A percentile compares a stretch with the other conserved stretches of the same genome.
Evolutionary conservation across 306 rosid genomes (phyloP).

Genomic region (Prunus campanulata): DNA sequence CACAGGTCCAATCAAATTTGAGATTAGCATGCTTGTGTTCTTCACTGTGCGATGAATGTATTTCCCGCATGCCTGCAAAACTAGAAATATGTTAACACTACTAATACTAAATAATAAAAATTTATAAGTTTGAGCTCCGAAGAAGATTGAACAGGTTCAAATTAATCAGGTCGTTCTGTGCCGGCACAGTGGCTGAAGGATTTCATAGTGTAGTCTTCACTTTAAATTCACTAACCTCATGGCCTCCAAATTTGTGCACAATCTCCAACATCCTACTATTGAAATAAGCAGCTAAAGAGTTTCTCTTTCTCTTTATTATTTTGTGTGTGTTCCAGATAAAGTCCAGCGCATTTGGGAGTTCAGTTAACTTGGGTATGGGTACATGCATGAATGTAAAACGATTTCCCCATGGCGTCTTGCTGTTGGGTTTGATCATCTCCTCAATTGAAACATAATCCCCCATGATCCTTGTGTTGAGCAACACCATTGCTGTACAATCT

Average conservation of each 20-base stretch:
- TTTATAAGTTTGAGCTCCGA: neutral
- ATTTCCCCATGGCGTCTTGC: constrained; percentile 41
- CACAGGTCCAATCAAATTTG: constrained; percentile 55
- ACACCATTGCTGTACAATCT: constrained; percentile 45
- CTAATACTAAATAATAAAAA: neutral
- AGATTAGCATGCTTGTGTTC: constrained; percentile 45
- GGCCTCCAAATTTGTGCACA: constrained; percentile 40
- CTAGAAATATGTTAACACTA: neutral
- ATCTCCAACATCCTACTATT: constrained; percentile 35
- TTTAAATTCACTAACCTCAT: constrained; percentile 32
- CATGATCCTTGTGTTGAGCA: constrained; percentile 51
- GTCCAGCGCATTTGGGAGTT: constrained; percentile 30
- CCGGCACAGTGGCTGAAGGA: too few relatives aligned
- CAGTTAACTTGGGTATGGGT: constrained; percentile 42
- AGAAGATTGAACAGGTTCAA: too few relatives aligned
- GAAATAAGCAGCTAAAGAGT: constrained; percentile 37
- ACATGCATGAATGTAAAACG: constrained; percentile 43
- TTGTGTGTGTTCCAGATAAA: constrained; percentile 38
- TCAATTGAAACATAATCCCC: constrained; percentile 40
- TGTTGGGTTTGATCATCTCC: constrained; percentile 42
- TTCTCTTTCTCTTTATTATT: constrained; percentile 44
- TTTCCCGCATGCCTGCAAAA: constrained; percentile 44
- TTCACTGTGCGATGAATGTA: constrained; percentile 31
- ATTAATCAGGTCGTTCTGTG: too few relatives aligned
- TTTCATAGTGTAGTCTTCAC: neutral